Conservation (phyloP, 2,329 filamentous ascomycete genomes). For the Exophiala mesophila region DNA sequence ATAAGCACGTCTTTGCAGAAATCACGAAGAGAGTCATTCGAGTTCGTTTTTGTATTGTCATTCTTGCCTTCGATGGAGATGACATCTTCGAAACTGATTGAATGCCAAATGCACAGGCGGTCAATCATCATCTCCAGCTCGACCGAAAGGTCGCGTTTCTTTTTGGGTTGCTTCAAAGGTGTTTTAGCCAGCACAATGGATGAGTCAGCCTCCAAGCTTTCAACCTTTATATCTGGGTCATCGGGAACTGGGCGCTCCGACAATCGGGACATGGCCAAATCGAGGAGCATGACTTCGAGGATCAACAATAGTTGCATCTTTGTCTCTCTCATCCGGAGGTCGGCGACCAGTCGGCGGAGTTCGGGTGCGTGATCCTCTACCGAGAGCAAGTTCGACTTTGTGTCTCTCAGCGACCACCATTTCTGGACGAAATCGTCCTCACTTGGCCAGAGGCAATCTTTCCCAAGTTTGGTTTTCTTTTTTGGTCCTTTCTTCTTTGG, state of each 20-base stretch:
- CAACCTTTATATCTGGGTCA: slow-evolving; percentile 37
- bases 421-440: slow-evolving; percentile 40
- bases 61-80: slow-evolving; percentile 21
- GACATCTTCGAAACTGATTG: slow-evolving; percentile 39
- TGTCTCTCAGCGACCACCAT: slow-evolving; percentile 43
- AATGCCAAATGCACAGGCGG: slow-evolving; percentile 48
- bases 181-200: slow-evolving; percentile 16
- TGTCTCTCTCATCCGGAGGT: slow-evolving; percentile 44
- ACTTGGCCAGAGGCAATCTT: slow-evolving; percentile 43
- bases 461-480: slow-evolving; percentile 41
- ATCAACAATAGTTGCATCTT: slow-evolving; percentile 48
- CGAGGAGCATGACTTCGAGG: slow-evolving; percentile 44
- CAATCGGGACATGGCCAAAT: slow-evolving; percentile 24
- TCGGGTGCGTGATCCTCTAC: slow-evolving; percentile 4
- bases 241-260: slow-evolving; percentile 33
- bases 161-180: slow-evolving; percentile 32
- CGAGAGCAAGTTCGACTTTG: slow-evolving; percentile 7
- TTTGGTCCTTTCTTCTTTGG: slow-evolving; percentile 27
- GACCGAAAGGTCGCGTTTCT: slow-evolving; percentile 38
- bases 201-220: slow-evolving; percentile 26
- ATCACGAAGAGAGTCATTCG: slow-evolving; percentile 43
- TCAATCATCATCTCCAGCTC: slow-evolving; percentile 46
- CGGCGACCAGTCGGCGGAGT: slow-evolving; percentile 38
- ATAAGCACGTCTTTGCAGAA: slow-evolving; percentile 49
- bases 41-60: slow-evolving; percentile 20